These are phyloP conservation scores for Zychaea mexicana DNA, from an alignment of 371 early-diverging fungal genomes.

Conservation along the genomic window DNA sequence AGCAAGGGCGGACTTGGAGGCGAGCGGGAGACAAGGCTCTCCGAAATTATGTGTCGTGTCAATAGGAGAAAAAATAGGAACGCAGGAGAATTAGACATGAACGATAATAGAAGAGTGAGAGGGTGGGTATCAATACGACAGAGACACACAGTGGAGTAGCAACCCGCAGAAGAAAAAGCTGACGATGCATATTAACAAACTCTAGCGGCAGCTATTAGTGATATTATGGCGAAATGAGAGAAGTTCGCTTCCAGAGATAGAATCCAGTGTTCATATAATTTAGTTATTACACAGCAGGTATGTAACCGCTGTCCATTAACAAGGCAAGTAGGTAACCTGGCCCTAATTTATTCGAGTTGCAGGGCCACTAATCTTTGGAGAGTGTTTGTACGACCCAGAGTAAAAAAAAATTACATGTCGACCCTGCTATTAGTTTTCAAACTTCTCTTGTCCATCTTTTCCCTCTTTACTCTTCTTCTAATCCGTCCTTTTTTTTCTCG, in stretches of 20 bases:
- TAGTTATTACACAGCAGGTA: background rate
- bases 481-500: background rate
- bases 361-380: background rate
- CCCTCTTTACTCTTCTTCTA: background rate
- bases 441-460: background rate
- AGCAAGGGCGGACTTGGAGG: background rate
- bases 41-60: background rate
- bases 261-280: too few relatives aligned
- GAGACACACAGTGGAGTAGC: background rate
- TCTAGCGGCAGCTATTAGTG: too few relatives aligned
- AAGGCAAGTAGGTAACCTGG: too few relatives aligned
- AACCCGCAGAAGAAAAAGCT: too few relatives aligned
- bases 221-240: too few relatives aligned
- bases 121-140: background rate
- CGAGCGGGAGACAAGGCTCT: background rate
- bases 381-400: conserved; percentile 1
- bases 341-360: background rate
- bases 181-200: too few relatives aligned
- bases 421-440: background rate
- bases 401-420: background rate
- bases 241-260: too few relatives aligned
- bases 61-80: background rate
- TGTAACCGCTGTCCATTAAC: too few relatives aligned
- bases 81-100: background rate
- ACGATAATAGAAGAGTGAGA: too few relatives aligned